These are phyloP conservation scores for Crinitomyces ghanaensis DNA, from an alignment of 805 yeast species.

Conservation along the genomic window DNA sequence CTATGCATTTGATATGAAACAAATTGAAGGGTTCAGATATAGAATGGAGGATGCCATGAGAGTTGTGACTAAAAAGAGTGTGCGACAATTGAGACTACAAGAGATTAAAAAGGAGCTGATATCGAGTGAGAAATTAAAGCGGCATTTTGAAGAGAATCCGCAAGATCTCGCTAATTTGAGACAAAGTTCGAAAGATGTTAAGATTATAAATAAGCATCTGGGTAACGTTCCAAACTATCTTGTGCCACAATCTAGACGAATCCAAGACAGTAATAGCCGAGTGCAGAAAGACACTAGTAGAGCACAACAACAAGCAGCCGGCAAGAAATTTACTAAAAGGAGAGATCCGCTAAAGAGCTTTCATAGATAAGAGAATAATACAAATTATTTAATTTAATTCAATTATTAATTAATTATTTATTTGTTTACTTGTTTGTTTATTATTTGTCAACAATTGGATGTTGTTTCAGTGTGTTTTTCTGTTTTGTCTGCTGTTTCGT, in stretches of 20 bases:
- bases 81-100: constrained; percentile 85
- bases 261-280: constrained; percentile 11
- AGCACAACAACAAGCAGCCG: constrained; percentile 14
- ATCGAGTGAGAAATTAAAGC: constrained; percentile 77
- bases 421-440: too few relatives aligned
- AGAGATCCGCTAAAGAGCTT: constrained; percentile 54
- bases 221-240: constrained; percentile 89
- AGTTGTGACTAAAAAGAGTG: constrained; percentile 79
- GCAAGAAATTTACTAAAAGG: constrained; percentile 20
- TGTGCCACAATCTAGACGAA: constrained; percentile 47
- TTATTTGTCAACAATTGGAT: too few relatives aligned
- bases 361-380: constrained; percentile 13
- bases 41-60: constrained; percentile 96
- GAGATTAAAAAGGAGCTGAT: constrained; percentile 81
- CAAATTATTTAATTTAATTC: not conserved
- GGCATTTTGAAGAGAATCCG: constrained; percentile 96
- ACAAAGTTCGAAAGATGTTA: constrained; percentile 79
- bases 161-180: constrained; percentile 80
- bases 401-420: too few relatives aligned
- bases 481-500: too few relatives aligned
- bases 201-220: constrained; percentile 73
- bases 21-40: constrained; percentile 90
- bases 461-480: too few relatives aligned
- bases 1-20: constrained; percentile 81
- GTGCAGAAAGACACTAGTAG: constrained; percentile 19